phyloP scores from a whole-genome alignment of 2,329 filamentous ascomycete genomes.

The Penicillium sumatraense region DNA sequence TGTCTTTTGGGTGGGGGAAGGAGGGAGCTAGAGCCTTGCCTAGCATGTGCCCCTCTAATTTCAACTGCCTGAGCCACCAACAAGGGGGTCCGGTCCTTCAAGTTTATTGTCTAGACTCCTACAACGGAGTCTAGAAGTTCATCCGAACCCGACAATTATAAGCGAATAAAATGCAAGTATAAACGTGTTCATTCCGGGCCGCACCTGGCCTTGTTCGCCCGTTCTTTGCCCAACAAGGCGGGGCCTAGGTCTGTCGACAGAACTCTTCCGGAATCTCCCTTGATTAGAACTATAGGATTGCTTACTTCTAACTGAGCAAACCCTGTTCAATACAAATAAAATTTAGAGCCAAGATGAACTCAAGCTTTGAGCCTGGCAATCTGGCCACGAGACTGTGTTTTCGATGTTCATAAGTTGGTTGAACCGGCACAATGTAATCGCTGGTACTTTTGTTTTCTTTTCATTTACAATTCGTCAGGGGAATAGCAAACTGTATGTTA shows the following conservation, averaged over 20 bases:
- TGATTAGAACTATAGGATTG: neutral
- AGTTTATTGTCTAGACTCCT: conserved; percentile 2
- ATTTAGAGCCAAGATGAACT: neutral
- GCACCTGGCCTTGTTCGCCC: neutral
- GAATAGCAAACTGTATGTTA: neutral
- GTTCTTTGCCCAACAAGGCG: conserved; percentile 1
- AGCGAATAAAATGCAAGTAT: neutral
- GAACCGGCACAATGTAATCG: neutral
- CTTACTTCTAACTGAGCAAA: neutral
- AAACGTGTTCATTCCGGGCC: conserved; percentile 3
- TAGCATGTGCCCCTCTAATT: conserved; percentile 6
- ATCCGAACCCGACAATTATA: neutral
- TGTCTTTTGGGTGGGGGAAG: no score
- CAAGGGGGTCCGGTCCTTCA: conserved; percentile 2
- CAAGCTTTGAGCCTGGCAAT: neutral
- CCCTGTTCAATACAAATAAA: neutral
- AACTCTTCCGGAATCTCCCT: neutral
- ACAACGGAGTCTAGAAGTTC: neutral
- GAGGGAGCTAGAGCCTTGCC: neutral
- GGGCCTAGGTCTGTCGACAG: neutral
- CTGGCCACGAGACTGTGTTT: neutral
- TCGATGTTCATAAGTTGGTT: neutral
- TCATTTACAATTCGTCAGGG: neutral
- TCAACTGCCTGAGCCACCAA: conserved; percentile 8
- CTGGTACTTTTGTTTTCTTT: neutral